Conservation (phyloP, 495 filamentous ascomycete genomes). For the Podospora conica region DNA sequence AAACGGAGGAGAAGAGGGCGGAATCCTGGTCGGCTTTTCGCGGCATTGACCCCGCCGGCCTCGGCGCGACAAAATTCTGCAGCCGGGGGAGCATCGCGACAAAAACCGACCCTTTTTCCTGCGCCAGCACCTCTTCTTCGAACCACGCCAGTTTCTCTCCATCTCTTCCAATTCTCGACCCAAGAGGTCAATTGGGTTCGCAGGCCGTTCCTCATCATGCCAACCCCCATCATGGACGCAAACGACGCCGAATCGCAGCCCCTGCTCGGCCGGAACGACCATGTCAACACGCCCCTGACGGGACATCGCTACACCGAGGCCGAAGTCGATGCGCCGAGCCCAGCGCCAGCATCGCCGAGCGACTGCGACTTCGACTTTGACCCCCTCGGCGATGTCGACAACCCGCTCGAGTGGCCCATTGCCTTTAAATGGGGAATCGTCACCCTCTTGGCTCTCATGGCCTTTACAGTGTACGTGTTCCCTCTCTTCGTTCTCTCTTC, state of each 20-base stretch:
- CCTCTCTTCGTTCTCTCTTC: neutral
- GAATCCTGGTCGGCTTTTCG: neutral
- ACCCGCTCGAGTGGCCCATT: slow-evolving; percentile 47
- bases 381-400: slow-evolving; percentile 44
- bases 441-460: slow-evolving; percentile 41
- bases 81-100: neutral
- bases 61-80: neutral
- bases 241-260: slow-evolving; percentile 9
- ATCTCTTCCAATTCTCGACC: neutral
- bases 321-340: neutral
- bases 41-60: neutral
- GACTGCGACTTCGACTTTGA: slow-evolving; percentile 38
- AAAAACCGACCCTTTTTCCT: neutral
- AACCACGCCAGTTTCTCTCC: neutral
- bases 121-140: neutral
- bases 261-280: neutral
- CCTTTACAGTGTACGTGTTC: slow-evolving; percentile 47
- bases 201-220: neutral
- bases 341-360: slow-evolving; percentile 12
- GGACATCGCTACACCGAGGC: slow-evolving; percentile 6
- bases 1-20: neutral
- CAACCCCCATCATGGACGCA: neutral
- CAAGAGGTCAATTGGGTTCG: neutral
- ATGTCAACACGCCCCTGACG: neutral
- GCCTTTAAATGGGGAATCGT: slow-evolving; percentile 47